Evolutionary conservation across 2,329 filamentous ascomycete genomes (phyloP).

Genomic region (Aspergillus transmontanensis): DNA sequence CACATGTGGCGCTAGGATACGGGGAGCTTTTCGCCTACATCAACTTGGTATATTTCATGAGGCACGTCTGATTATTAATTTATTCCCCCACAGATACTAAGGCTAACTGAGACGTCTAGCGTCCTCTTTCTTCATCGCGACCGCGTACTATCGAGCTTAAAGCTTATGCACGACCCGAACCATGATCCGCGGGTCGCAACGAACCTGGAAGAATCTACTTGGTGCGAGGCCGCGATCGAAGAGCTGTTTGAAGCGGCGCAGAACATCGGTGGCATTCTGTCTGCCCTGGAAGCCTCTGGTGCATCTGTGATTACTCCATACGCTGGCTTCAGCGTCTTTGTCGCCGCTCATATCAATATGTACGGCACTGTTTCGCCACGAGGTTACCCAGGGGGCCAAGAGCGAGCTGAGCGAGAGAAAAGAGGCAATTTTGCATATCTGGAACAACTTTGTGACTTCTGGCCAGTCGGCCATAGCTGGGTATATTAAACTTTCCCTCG

Average conservation of each 20-base stretch:
- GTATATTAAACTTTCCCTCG: slow-evolving; percentile 16
- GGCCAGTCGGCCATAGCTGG: slow-evolving; percentile 40
- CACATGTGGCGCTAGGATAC: slow-evolving; percentile 38
- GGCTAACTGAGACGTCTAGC: slow-evolving; percentile 15
- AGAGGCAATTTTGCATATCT: slow-evolving; percentile 35
- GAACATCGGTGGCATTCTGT: slow-evolving; percentile 33
- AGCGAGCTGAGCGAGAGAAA: slow-evolving; percentile 36
- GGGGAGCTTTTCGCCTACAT: slow-evolving; percentile 43
- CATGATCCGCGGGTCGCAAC: slow-evolving; percentile 20
- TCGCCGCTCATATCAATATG: slow-evolving; percentile 43
- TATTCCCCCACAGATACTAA: accelerated
- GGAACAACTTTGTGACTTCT: slow-evolving; percentile 34
- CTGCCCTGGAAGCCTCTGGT: slow-evolving; percentile 33
- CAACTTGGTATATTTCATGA: slow-evolving; percentile 42
- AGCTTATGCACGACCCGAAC: slow-evolving; percentile 25
- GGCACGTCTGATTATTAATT: slow-evolving; percentile 19
- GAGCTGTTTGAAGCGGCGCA: slow-evolving; percentile 38
- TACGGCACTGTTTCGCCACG: slow-evolving; percentile 37
- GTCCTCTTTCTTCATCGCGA: slow-evolving; percentile 40
- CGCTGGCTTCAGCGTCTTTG: slow-evolving; percentile 41
- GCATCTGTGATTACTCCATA: slow-evolving; percentile 40
- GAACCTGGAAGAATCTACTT: slow-evolving; percentile 13
- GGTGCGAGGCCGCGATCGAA: slow-evolving; percentile 27
- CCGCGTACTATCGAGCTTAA: slow-evolving; percentile 35
- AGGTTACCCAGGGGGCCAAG: slow-evolving; percentile 36